These are phyloP conservation scores for Claviceps sp. DNA, from an alignment of 2,329 filamentous ascomycete species.

Conservation along the genomic window DNA sequence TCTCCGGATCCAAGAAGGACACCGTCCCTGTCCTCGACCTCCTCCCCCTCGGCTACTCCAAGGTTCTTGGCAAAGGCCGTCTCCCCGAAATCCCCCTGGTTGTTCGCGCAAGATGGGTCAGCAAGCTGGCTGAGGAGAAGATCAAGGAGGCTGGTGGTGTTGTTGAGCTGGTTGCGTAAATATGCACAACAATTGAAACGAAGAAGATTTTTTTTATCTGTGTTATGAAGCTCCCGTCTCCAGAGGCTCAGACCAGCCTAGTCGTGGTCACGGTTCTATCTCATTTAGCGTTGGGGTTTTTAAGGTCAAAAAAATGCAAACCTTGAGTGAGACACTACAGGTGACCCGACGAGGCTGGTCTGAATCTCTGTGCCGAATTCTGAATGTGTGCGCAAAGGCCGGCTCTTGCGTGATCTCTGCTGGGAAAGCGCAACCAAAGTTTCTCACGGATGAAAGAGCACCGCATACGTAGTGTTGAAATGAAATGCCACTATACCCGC, in stretches of 20 bases:
- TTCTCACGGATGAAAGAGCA: background rate
- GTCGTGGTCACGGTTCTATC: no score
- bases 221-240: background rate
- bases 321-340: background rate
- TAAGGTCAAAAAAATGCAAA: background rate
- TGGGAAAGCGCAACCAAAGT: background rate
- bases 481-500: background rate
- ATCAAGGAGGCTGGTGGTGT: conserved; percentile 96
- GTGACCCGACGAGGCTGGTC: background rate
- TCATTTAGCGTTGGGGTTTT: no score
- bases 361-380: background rate
- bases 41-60: conserved; percentile 92
- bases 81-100: conserved; percentile 87
- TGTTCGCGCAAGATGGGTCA: conserved; percentile 90
- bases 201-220: background rate
- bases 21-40: conserved; percentile 97
- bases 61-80: conserved; percentile 97
- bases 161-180: conserved; percentile 81
- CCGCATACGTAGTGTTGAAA: background rate
- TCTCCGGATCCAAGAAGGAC: conserved; percentile 66
- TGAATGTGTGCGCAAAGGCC: background rate
- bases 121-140: conserved; percentile 94
- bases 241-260: background rate
- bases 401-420: background rate
- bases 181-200: conserved; percentile 2